These are phyloP conservation scores for Picea sitchensis DNA, from an alignment of 75 land plant species.

Conservation along the genomic window DNA sequence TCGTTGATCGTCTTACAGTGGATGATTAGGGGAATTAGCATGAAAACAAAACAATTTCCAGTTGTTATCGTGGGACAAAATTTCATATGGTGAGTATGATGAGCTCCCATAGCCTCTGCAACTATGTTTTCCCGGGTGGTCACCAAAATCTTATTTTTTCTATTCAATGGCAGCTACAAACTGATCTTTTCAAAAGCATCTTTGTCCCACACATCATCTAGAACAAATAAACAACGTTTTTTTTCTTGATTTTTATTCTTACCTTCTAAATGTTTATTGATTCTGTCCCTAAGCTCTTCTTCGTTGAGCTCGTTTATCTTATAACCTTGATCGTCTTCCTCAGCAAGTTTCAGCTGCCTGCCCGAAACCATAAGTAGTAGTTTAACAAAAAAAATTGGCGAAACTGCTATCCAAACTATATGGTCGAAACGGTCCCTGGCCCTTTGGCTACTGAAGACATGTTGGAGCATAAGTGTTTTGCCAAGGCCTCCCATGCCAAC, in stretches of 20 bases:
- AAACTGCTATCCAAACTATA: too few species aligned
- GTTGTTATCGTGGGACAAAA: neutral
- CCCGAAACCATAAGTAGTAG: too few species aligned
- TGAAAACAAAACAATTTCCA: neutral
- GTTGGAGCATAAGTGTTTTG: too few species aligned
- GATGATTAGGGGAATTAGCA: neutral
- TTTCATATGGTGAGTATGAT: neutral
- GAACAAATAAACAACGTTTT: neutral
- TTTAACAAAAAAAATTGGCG: too few species aligned
- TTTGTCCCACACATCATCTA: conserved; percentile 9
- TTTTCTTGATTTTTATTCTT: neutral
- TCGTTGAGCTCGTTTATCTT: too few species aligned
- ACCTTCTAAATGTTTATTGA: neutral
- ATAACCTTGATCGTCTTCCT: too few species aligned
- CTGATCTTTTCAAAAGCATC: neutral
- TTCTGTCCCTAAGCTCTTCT: too few species aligned
- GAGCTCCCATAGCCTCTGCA: neutral
- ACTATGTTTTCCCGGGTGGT: neutral
- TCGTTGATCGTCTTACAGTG: neutral
- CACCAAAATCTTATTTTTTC: neutral
- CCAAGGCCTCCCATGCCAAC: too few species aligned
- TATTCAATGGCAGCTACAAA: neutral
- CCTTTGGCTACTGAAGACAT: too few species aligned
- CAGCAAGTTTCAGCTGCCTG: too few species aligned
- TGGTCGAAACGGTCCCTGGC: too few species aligned